Conservation (phyloP, 257 asterid genomes). For the Scutellaria minor region DNA sequence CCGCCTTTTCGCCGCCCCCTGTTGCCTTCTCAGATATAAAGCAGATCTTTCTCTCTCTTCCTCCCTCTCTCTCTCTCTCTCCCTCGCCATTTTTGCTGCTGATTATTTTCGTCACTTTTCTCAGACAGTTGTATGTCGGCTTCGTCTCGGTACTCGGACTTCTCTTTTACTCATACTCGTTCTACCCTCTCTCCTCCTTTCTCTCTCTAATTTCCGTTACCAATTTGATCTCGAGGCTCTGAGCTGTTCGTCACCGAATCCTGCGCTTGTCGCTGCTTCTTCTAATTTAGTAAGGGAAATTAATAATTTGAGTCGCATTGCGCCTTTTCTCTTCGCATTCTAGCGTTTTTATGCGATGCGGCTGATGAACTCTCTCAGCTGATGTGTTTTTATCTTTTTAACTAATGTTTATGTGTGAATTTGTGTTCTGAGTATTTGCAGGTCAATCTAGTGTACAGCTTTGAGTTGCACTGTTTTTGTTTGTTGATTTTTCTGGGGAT, state of each 20-base stretch:
- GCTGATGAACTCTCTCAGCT: not conserved
- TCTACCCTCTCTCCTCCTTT: not conserved
- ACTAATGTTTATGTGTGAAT: conserved; percentile 7
- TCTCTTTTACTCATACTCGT: conserved; percentile 29
- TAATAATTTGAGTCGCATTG: conserved; percentile 27
- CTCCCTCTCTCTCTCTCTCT: conserved; percentile 32
- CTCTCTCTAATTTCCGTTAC: conserved; percentile 38
- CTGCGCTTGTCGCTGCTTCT: conserved; percentile 32
- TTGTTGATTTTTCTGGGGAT: conserved; percentile 12
- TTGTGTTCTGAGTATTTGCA: not conserved
- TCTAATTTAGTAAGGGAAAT: conserved; percentile 40
- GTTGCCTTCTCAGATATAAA: conserved; percentile 33
- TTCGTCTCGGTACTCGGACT: conserved; percentile 25
- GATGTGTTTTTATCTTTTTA: not conserved
- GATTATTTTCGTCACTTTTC: not conserved
- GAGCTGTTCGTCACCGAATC: conserved; percentile 33
- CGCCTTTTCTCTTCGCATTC: not conserved
- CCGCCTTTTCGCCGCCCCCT: conserved; percentile 57
- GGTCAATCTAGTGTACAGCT: conserved; percentile 1
- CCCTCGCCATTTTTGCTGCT: conserved; percentile 31
- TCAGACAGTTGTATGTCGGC: not conserved
- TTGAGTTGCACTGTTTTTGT: not conserved
- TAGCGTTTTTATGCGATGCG: not conserved
- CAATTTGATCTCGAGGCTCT: conserved; percentile 44
- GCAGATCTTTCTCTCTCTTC: conserved; percentile 34